A percentile compares a stretch with the other conserved stretches of the same genome.
Evolutionary conservation across 352 stramenopile species (phyloP).

Genomic region (Phytophthora multivora): DNA sequence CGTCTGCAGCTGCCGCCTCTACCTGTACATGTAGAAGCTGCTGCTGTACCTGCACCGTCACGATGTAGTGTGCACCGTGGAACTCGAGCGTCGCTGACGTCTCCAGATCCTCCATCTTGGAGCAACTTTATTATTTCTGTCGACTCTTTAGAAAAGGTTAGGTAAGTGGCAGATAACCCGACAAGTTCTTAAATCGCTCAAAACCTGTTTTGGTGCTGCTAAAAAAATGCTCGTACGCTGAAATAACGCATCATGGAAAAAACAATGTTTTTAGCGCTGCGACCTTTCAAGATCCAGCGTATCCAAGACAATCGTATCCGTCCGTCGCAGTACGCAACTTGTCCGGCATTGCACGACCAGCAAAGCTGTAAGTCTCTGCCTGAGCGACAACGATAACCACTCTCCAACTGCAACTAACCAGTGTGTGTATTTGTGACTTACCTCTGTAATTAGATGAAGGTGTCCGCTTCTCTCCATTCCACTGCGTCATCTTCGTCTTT

Average conservation of each 20-base stretch:
- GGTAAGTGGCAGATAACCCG: not conserved
- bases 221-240: not conserved
- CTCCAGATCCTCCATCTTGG: slow-evolving; percentile 62
- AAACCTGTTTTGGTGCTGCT: not conserved
- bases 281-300: slow-evolving; percentile 28
- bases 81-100: slow-evolving; percentile 66
- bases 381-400: no score
- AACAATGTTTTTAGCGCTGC: slow-evolving; percentile 4
- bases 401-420: not conserved
- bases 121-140: slow-evolving; percentile 17
- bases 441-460: slow-evolving; percentile 15
- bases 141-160: not conserved
- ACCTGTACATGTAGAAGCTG: slow-evolving; percentile 75
- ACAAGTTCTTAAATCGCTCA: not conserved
- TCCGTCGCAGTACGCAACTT: not conserved
- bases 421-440: not conserved
- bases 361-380: not conserved
- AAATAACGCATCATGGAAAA: not conserved
- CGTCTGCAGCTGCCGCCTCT: slow-evolving; percentile 32
- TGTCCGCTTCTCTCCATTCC: slow-evolving; percentile 1
- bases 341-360: slow-evolving; percentile 14
- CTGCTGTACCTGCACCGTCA: slow-evolving; percentile 61
- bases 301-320: slow-evolving; percentile 15
- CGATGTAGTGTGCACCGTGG: slow-evolving; percentile 76
- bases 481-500: not conserved